Conservation (phyloP, 164 flowering plant genomes). For the Houttuynia cordata region DNA sequence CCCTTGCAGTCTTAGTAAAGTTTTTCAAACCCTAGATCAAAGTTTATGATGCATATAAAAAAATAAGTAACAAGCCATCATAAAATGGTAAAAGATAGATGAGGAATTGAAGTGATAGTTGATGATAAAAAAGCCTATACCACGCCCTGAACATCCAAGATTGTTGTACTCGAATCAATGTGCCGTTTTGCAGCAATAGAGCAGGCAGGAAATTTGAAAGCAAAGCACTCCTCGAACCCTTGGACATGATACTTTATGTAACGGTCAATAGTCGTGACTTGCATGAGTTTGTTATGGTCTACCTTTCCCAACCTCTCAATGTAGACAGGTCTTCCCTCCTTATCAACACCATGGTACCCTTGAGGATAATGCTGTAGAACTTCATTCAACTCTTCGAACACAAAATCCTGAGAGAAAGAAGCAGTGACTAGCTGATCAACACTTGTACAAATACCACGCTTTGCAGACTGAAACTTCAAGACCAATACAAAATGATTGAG, state of each 20-base stretch:
- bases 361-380: conserved; percentile 69
- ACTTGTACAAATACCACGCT: neutral
- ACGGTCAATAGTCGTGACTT: conserved; percentile 66
- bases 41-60: neutral
- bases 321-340: conserved; percentile 73
- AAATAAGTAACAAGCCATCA: neutral
- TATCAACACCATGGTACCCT: conserved; percentile 78
- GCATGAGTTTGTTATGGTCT: conserved; percentile 54
- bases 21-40: conserved; percentile 61
- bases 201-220: conserved; percentile 71
- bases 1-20: conserved; percentile 77
- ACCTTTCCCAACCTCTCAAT: conserved; percentile 60
- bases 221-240: conserved; percentile 58
- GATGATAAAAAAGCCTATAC: conserved; percentile 19
- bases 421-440: neutral
- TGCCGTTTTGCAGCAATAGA: conserved; percentile 68
- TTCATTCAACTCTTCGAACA: conserved; percentile 52
- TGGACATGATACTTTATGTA: conserved; percentile 73
- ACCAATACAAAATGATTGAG: neutral
- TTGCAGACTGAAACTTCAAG: neutral
- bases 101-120: neutral
- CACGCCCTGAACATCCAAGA: conserved; percentile 81
- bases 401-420: conserved; percentile 43
- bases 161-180: conserved; percentile 61
- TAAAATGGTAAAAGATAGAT: neutral